phyloP scores from a whole-genome alignment of 257 asterid species.

The Striga asiatica region DNA sequence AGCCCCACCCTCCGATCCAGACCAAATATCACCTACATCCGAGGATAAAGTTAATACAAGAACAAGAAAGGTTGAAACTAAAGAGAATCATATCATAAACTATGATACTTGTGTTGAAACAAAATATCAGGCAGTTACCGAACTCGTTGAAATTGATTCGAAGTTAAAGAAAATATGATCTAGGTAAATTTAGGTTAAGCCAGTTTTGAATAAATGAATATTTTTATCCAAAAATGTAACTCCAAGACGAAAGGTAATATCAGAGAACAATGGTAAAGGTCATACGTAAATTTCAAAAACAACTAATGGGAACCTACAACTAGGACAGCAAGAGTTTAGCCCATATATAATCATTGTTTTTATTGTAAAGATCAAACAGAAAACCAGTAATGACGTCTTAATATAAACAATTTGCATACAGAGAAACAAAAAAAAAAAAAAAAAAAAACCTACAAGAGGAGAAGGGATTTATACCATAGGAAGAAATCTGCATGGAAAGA shows the following conservation, averaged over 20 bases:
- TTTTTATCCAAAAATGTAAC: no score
- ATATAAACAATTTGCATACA: neutral
- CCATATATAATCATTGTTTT: no score
- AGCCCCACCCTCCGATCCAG: conserved; percentile 75
- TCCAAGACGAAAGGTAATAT: no score
- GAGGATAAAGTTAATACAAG: conserved; percentile 1
- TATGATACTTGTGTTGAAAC: neutral
- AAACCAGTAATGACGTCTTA: neutral
- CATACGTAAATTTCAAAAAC: no score
- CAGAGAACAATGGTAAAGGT: neutral
- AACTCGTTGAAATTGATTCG: neutral
- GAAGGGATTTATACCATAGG: conserved; percentile 56
- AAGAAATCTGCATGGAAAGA: conserved; percentile 59
- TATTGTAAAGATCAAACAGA: neutral
- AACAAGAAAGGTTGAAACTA: neutral
- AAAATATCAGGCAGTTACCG: neutral
- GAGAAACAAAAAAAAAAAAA: neutral
- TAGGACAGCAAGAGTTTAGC: no score
- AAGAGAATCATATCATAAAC: neutral
- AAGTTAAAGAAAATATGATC: neutral
- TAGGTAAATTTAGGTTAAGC: neutral
- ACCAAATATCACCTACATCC: conserved; percentile 82
- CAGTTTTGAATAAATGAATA: neutral
- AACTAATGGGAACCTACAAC: no score
- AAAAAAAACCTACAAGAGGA: neutral